phyloP scores from a whole-genome alignment of 2,329 filamentous ascomycete genomes.

The Beauveria sp. region DNA sequence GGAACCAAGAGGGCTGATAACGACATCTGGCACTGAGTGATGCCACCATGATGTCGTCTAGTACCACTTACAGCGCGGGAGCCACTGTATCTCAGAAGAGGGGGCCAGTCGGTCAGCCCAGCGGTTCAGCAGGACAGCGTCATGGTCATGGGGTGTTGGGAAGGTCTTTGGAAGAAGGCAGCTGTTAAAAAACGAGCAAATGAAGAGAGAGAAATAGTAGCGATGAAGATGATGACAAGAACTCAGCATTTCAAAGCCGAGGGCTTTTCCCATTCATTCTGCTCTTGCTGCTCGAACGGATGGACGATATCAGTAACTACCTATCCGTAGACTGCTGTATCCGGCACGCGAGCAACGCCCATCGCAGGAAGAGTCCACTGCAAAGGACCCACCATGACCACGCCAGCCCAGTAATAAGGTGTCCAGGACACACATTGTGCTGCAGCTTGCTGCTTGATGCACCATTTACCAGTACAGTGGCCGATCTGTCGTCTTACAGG shows the following conservation, averaged over 20 bases:
- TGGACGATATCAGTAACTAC: neutral
- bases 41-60: neutral
- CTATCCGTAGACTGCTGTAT: neutral
- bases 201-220: too few species aligned
- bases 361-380: neutral
- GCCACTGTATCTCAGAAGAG: neutral
- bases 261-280: neutral
- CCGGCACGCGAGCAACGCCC: slow-evolving; percentile 11
- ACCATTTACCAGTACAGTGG: neutral
- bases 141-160: neutral
- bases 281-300: neutral
- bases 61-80: neutral
- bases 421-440: neutral
- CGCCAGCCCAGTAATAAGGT: neutral
- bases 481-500: neutral
- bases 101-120: neutral
- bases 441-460: neutral
- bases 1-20: neutral
- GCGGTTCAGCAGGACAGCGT: neutral
- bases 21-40: neutral
- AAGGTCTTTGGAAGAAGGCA: too few species aligned
- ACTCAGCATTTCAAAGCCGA: too few species aligned
- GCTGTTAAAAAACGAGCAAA: too few species aligned
- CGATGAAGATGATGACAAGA: too few species aligned
- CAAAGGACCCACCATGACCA: neutral